phyloP scores from a whole-genome alignment of 1,284 basidiomycete species.

The Trametes sp. region DNA sequence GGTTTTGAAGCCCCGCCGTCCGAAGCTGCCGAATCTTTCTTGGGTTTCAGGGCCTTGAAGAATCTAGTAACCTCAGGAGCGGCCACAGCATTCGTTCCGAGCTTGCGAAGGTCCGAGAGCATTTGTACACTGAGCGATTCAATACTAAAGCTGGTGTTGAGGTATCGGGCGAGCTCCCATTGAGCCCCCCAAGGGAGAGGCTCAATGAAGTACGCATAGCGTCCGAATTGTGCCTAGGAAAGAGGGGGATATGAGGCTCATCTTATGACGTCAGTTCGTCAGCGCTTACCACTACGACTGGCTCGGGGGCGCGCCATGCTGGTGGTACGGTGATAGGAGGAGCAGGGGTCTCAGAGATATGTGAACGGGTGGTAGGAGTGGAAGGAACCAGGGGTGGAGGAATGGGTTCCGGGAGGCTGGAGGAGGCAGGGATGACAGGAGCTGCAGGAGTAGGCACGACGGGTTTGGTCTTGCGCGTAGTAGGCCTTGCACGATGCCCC shows the following conservation, averaged over 20 bases:
- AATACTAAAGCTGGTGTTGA: slow-evolving; percentile 21
- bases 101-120: neutral
- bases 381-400: too few species aligned
- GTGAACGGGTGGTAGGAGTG: too few species aligned
- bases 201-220: neutral
- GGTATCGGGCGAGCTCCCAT: slow-evolving; percentile 41
- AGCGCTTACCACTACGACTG: slow-evolving; percentile 16
- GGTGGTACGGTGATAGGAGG: neutral
- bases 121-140: neutral
- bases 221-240: neutral
- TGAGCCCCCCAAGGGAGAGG: slow-evolving; percentile 31
- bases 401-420: too few species aligned
- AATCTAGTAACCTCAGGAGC: slow-evolving; percentile 20
- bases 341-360: neutral
- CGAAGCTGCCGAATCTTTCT: too few species aligned
- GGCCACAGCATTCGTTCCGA: neutral
- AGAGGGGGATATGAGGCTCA: neutral
- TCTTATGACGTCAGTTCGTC: too few species aligned
- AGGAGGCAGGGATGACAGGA: too few species aligned
- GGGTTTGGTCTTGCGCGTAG: neutral
- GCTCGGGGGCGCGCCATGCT: slow-evolving; percentile 2
- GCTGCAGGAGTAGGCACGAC: too few species aligned
- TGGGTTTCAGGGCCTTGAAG: too few species aligned
- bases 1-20: too few species aligned
- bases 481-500: neutral